Evolutionary conservation across 2,329 filamentous ascomycete genomes (phyloP).

Genomic region (Stachybotrys elegans): DNA sequence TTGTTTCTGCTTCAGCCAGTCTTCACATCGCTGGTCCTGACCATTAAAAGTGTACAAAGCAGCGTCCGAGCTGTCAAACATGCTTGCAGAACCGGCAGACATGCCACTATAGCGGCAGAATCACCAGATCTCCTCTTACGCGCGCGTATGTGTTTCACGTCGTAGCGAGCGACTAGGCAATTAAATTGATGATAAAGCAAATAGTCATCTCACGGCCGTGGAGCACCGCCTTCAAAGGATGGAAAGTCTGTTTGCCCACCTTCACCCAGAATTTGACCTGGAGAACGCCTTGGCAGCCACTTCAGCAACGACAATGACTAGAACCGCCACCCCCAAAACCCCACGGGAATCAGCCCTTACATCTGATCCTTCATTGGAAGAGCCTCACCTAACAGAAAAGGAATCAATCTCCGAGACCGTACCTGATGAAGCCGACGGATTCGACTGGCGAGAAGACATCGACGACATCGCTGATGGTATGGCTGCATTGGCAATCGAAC

Average conservation of each 20-base stretch:
- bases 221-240: conserved; percentile 14
- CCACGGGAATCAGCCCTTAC: too few species aligned
- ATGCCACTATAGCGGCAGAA: conserved; percentile 20
- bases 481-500: conserved; percentile 29
- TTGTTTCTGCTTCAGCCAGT: background rate
- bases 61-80: conserved; percentile 16
- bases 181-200: background rate
- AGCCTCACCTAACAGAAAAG: background rate
- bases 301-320: background rate
- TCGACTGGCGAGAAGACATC: conserved; percentile 26
- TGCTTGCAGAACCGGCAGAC: conserved; percentile 15
- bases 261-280: conserved; percentile 16
- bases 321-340: background rate
- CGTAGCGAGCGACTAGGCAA: background rate
- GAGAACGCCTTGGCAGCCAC: conserved; percentile 13
- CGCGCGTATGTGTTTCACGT: conserved; percentile 13
- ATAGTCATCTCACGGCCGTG: conserved; percentile 17
- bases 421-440: conserved; percentile 22
- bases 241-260: conserved; percentile 14
- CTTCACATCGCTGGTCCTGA: background rate
- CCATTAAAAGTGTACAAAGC: conserved; percentile 17
- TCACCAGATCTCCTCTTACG: conserved; percentile 18
- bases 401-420: conserved; percentile 20
- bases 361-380: background rate
- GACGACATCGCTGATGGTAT: conserved; percentile 27